Conservation (phyloP, 2,329 filamentous ascomycete species). For the Calonectria montana region DNA sequence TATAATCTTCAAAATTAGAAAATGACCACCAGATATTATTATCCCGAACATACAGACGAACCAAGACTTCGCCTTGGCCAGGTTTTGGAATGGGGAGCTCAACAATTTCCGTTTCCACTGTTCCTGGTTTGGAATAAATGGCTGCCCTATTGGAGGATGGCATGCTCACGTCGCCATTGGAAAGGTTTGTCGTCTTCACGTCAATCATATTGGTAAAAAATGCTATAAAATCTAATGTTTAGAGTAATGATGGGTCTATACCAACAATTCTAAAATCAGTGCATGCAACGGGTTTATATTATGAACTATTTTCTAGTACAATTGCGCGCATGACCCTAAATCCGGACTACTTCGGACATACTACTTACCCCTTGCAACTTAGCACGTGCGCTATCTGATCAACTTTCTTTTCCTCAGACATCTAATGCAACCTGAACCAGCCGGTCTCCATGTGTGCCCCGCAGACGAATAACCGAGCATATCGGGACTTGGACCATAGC, state of each 20-base stretch:
- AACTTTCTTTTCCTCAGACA: neutral
- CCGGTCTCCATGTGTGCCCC: neutral
- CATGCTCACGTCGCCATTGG: neutral
- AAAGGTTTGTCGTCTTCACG: neutral
- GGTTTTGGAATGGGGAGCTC: conserved; percentile 15
- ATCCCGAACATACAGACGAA: conserved; percentile 3
- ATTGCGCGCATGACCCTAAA: neutral
- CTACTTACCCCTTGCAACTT: too few species aligned
- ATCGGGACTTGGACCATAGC: neutral
- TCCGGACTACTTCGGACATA: neutral
- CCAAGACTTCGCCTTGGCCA: conserved; percentile 10
- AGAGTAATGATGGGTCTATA: neutral
- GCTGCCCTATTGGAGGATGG: neutral
- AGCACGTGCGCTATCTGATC: neutral
- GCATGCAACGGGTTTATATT: neutral
- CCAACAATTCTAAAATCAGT: neutral
- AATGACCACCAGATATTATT: accelerated
- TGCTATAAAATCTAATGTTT: neutral
- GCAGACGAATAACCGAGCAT: neutral
- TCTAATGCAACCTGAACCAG: neutral
- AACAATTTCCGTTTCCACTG: conserved; percentile 13
- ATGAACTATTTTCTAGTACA: neutral
- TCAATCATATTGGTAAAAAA: neutral
- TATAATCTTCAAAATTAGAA: neutral
- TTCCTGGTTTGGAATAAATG: conserved; percentile 12